Conservation (phyloP, 352 stramenopile species). For the Phytophthora pluvialis region DNA sequence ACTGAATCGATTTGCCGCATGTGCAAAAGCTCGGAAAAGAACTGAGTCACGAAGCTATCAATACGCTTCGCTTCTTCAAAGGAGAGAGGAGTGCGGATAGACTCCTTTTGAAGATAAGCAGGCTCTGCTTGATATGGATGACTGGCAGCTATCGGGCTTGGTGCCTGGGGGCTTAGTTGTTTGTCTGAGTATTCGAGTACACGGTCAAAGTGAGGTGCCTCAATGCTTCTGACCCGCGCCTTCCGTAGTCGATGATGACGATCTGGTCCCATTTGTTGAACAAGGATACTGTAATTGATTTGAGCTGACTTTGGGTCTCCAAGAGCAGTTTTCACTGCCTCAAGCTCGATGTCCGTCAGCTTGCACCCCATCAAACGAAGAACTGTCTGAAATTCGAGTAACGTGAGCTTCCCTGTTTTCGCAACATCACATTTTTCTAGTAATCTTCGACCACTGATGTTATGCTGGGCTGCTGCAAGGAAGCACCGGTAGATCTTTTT, state of each 20-base stretch:
- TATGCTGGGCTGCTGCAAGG: constrained; percentile 66
- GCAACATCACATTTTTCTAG: constrained; percentile 75
- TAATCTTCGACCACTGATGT: constrained; percentile 75
- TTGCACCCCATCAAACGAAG: constrained; percentile 79
- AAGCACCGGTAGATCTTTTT: constrained; percentile 80
- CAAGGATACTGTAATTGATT: constrained; percentile 57
- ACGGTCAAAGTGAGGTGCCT: constrained; percentile 20
- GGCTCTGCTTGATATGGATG: constrained; percentile 16
- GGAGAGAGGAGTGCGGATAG: constrained; percentile 17
- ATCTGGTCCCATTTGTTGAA: constrained; percentile 54
- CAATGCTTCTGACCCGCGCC: constrained; percentile 13
- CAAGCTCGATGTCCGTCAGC: constrained; percentile 55
- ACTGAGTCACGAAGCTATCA: constrained; percentile 50
- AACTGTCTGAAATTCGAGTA: constrained; percentile 79
- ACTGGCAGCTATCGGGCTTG: constrained; percentile 23
- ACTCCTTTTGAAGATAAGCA: constrained; percentile 12
- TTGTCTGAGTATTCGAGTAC: constrained; percentile 23
- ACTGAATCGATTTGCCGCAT: constrained; percentile 41
- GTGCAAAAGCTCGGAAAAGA: constrained; percentile 58
- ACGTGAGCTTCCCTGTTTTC: constrained; percentile 56
- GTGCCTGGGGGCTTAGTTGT: constrained; percentile 6
- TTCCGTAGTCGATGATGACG: constrained; percentile 33
- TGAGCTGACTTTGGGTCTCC: constrained; percentile 47
- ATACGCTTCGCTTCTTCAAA: constrained; percentile 53
- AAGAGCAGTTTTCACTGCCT: constrained; percentile 57